Evolutionary conservation across 805 yeast genomes (phyloP), one percentile per base, ranked within the genome.

Genomic region (Metschnikowia colocasiae): DNA sequence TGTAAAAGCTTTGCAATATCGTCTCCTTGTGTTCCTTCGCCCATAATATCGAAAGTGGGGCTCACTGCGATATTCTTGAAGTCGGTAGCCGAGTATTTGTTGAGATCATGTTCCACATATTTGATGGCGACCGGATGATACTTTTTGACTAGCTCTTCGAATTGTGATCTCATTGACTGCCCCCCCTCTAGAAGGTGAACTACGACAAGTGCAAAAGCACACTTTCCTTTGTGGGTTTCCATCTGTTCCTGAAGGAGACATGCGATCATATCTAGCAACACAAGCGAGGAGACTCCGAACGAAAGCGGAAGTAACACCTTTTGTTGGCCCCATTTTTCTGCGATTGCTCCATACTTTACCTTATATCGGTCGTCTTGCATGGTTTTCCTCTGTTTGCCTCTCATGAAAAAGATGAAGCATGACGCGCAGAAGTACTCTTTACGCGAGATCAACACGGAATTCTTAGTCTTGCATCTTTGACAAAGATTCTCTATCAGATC

Each of bases 371-470:
- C 90, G 53, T 76, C 79, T 61, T 69, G 73, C 89, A 92, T 81
- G 59, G 77, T 85, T 59, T 85, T 86, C 51, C 96, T 74, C 64
- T 87, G 90, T 62, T 91, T 91, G 20, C 87, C 83, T 48, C 84
- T 75, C 31, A 91, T 73, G 60, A 88, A 91, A 49, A 82, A 75
- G 18, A 77, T 60, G 56, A 88, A 92, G 63, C 98, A 91, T 23
- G 49, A 48, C 49, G 69, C 64, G 65, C 95, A 87, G 49, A 84
- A 84, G 15, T 68, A 59, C 58, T 86, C 92, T 51, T 82, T 82
- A 43, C 95, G 65, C 2, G 87, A 74, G 1, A 69, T 56, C 3
- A 80, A 60, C 4, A 67, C 70, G 0, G 83, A 73, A 0, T 53
- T 55, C 6, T 62, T 70, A 1, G 51, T 56, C 43, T 75, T 72